phyloP scores from a whole-genome alignment of 768 basidiomycete genomes.

The Coprinopsis sp. region DNA sequence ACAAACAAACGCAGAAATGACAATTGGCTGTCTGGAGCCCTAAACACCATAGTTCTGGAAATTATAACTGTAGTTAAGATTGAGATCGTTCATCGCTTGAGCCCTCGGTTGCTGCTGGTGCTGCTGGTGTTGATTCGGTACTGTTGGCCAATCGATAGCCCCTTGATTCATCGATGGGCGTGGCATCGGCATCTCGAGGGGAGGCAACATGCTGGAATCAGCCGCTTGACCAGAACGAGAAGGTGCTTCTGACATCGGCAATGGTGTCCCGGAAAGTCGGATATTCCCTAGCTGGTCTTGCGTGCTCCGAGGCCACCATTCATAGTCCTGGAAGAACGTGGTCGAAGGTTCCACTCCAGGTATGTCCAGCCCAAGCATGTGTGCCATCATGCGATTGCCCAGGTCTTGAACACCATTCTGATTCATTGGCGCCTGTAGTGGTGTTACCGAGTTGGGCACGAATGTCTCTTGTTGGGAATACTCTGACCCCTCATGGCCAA shows the following conservation, averaged over 20 bases:
- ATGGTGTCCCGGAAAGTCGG: background rate
- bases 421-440: conserved; percentile 19
- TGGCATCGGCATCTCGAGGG: background rate
- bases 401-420: conserved; percentile 56
- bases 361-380: conserved; percentile 65
- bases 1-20: no score
- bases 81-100: conserved; percentile 14
- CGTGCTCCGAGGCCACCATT: conserved; percentile 58
- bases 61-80: conserved; percentile 26
- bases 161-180: conserved; percentile 1
- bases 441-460: conserved; percentile 15
- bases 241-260: background rate
- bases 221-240: conserved; percentile 5
- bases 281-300: conserved; percentile 12
- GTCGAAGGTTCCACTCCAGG: conserved; percentile 60
- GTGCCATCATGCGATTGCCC: conserved; percentile 63
- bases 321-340: conserved; percentile 52
- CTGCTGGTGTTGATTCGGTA: background rate
- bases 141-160: conserved; percentile 11
- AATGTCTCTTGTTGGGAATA: conserved; percentile 40
- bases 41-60: conserved; percentile 26
- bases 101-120: conserved; percentile 12
- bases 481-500: conserved; percentile 47
- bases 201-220: conserved; percentile 3
- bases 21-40: no score